Evolutionary conservation across 306 rosid species (phyloP), one percentile per base, ranked within the genome.

Genomic region (Oxytropis ochrocephala): DNA sequence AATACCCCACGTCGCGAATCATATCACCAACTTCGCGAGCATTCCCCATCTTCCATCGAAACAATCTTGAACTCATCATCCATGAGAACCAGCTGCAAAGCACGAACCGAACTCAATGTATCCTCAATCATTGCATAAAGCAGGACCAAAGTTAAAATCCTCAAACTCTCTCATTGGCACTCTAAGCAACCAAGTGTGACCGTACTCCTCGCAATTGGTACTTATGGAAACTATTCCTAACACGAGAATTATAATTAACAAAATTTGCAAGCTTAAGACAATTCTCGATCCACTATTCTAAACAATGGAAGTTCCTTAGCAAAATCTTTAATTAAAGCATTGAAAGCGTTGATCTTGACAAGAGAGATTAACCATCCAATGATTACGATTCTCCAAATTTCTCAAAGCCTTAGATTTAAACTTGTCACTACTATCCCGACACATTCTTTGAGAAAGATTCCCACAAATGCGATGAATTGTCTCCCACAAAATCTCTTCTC

Each of bases 351-450:
- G 98, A 67, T 75, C 81, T 72, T 90, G 98, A 82, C 98, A 93
- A 56, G 96, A 82, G 44, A 90, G 94, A 64, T 93, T 93, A 62
- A 93, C 91, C 98, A 93, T 93, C 97, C 97, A 90, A 54, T 77
- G 91, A 70, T 93, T 83, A 83, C 79, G 96, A 81, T 52, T 77
- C 96, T 93, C 98, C 35, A 93, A 72, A 69, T 78, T 88, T 78
- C 73, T 83, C 86, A 93, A 73, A 16, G 98, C 98, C 73, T 86
- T 93, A 14, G 87, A 66, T 67, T 80, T 90, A 55, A 93, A 93
- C 79, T 71, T 88, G 82, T 93, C 98, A 2, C 91, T 52, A 93
- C 97, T 24, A 93, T 88, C 55, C 98, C 98, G 51, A 86, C 98
- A 80, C 98, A 93, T 59, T 86, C n/a, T 85, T 13, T 90, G 91